Evolutionary conservation across 129 eudicot species (phyloP), one percentile per base, ranked within the genome.

Genomic region (Calendula officinalis): DNA sequence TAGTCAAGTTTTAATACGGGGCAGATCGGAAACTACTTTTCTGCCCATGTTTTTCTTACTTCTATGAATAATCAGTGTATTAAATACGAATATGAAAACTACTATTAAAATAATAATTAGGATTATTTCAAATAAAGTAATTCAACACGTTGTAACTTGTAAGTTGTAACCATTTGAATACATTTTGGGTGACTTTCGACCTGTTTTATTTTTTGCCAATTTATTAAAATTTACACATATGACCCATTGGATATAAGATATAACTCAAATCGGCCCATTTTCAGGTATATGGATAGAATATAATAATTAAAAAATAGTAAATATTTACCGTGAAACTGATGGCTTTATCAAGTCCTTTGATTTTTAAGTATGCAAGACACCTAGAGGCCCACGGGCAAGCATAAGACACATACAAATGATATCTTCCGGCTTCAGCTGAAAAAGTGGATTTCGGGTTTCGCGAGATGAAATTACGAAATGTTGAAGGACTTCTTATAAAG

Each of bases 341-440:
- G 77, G 84, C 88, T 46, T 76, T 85, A 60, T 86, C 88, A 42
- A 89, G 97, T 34, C 97, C 97, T 83, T 89, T 89, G 52, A 85
- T 82, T 68, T 85, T 71, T 41, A 89, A 71, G 84, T 80, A 84
- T 22, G 95, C 83, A 64, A 91, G 88, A 74, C 98, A 91, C 64
- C 98, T 74, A 17, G 91, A 82, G 33, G 98, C 98, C 96, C 96
- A 91, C 3, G 98, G 98, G 53, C 98, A 91, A 39, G 96, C 98
- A 71, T 91, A 91, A 3, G 98, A 91, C 36, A 91, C 69, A 68
- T 91, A 91, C 10, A 91, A 74, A 63, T 91, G 96, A 72, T 88
- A 87, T 74, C 96, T 83, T 66, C 98, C 96, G n/a, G 83, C 57
- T 64, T 88, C 96, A 3, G 91, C 82, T n/a, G 88, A 80, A 70